phyloP scores from a whole-genome alignment of 306 rosid genomes.

The Adenanthera pavonina region DNA sequence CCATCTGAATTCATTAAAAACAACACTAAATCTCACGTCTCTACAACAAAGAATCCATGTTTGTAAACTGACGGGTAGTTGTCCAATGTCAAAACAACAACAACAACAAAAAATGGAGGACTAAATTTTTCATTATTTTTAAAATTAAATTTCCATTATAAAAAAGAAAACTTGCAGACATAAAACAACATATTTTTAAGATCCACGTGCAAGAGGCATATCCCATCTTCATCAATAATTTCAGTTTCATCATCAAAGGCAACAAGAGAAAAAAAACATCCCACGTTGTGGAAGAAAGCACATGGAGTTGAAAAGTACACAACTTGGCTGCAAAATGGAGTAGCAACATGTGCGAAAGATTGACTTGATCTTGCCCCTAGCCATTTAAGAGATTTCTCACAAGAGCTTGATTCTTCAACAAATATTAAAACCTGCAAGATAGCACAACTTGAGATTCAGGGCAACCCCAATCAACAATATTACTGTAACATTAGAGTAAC shows the following conservation, averaged over 20 bases:
- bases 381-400: neutral
- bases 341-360: neutral
- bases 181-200: neutral
- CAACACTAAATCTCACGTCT: too few relatives aligned
- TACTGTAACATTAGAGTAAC: neutral
- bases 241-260: neutral
- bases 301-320: neutral
- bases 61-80: too few relatives aligned
- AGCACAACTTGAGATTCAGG: neutral
- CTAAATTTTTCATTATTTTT: too few relatives aligned
- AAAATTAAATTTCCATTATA: neutral
- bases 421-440: conserved; percentile 3
- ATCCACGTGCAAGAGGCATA: conserved; percentile 6
- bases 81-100: too few relatives aligned
- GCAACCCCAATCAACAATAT: neutral
- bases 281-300: neutral
- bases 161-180: conserved; percentile 15
- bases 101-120: too few relatives aligned
- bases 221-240: conserved; percentile 8
- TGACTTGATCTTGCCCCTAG: neutral
- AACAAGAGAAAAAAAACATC: neutral
- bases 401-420: neutral
- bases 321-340: neutral
- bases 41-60: too few relatives aligned
- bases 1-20: too few relatives aligned